Conservation (phyloP, 495 filamentous ascomycete genomes). For the Cairneyella variabilis region DNA sequence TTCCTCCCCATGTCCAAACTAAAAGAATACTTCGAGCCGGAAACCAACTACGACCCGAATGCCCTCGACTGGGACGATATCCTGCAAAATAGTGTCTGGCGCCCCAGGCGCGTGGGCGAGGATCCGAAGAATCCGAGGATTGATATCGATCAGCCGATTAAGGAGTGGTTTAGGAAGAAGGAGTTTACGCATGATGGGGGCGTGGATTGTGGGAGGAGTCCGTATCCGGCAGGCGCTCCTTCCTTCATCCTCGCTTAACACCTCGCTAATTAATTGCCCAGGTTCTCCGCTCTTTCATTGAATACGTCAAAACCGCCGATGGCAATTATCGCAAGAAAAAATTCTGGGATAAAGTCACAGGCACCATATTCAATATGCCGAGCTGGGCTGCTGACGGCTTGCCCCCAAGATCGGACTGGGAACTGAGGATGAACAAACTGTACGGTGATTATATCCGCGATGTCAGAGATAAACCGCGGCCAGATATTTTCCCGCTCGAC, state of each 20-base stretch:
- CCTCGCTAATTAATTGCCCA: background rate
- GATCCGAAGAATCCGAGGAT: constrained; percentile 10
- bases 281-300: constrained; percentile 5
- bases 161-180: background rate
- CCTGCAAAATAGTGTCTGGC: constrained; percentile 17
- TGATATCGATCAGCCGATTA: constrained; percentile 11
- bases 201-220: constrained; percentile 24
- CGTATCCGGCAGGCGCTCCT: constrained; percentile 15
- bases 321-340: constrained; percentile 14
- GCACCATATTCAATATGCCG: constrained; percentile 26
- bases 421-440: background rate
- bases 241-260: background rate
- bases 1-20: constrained; percentile 15
- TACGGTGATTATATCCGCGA: constrained; percentile 12
- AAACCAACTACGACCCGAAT: background rate
- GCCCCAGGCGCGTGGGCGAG: constrained; percentile 18
- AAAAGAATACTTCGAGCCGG: constrained; percentile 7
- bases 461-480: background rate
- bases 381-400: background rate
- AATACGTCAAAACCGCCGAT: constrained; percentile 9
- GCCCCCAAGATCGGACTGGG: background rate
- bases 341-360: constrained; percentile 22
- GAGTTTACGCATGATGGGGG: constrained; percentile 16
- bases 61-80: constrained; percentile 3
- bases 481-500: constrained; percentile 15